Conservation (phyloP, 2,329 filamentous ascomycete genomes). For the Ascochyta lentis region DNA sequence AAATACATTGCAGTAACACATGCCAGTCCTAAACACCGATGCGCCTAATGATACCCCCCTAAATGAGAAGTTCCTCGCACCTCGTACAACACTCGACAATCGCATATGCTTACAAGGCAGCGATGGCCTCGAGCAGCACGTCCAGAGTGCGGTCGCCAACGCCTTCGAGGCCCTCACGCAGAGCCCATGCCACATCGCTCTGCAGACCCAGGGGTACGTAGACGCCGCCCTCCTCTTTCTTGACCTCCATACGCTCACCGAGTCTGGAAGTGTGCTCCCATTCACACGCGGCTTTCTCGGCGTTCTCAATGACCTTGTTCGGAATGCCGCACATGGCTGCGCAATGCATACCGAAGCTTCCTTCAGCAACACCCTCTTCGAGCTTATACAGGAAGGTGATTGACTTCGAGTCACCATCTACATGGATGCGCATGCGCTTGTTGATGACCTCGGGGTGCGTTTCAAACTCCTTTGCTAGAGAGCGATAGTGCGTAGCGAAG, state of each 20-base stretch:
- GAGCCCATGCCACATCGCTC: conserved; percentile 82
- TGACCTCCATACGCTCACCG: conserved; percentile 85
- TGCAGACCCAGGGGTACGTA: conserved; percentile 85
- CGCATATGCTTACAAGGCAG: conserved; percentile 52
- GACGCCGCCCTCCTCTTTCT: conserved; percentile 70
- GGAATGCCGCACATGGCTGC: conserved; percentile 97
- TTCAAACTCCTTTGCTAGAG: conserved; percentile 87
- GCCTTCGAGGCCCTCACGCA: conserved; percentile 62
- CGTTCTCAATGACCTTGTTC: conserved; percentile 78
- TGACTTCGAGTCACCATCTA: conserved; percentile 81
- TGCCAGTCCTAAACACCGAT: neutral
- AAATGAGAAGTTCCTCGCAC: neutral
- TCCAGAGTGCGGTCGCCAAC: conserved; percentile 61
- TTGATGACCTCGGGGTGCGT: conserved; percentile 85
- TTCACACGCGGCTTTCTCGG: conserved; percentile 84
- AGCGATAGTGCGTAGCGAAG: conserved; percentile 98
- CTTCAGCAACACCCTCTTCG: conserved; percentile 91
- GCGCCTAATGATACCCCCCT: neutral
- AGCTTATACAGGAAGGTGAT: conserved; percentile 97
- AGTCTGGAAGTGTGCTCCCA: conserved; percentile 96
- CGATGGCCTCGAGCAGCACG: conserved; percentile 64
- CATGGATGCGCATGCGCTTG: conserved; percentile 91
- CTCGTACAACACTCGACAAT: neutral
- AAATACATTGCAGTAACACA: neutral
- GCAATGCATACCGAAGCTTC: conserved; percentile 98